Percentiles rank a stretch among this genome's conserved stretches.
These are phyloP conservation scores for Trichoderma afroharzianum DNA, from an alignment of 2,329 filamentous ascomycete species.

Conservation along the genomic window DNA sequence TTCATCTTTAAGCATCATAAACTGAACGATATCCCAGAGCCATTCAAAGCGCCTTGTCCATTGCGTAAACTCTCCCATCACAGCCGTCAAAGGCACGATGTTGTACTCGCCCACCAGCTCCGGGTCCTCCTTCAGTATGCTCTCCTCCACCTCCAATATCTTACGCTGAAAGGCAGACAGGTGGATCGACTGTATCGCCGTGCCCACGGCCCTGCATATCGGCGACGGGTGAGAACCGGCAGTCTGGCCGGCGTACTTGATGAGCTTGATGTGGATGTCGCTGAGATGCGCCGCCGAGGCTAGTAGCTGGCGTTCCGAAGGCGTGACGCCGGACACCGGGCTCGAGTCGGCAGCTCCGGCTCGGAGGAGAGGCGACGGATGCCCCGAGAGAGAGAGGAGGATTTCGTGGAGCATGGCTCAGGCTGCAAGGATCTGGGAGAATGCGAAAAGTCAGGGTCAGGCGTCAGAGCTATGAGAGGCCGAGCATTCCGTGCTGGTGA, in stretches of 20 bases:
- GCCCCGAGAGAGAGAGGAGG: constrained; percentile 90
- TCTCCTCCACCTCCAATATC: constrained; percentile 78
- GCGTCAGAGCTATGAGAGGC: background rate
- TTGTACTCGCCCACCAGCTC: constrained; percentile 84
- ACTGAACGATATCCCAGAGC: constrained; percentile 70
- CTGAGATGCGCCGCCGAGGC: constrained; percentile 73
- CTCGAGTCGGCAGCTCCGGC: constrained; percentile 44
- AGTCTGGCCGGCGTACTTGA: constrained; percentile 63
- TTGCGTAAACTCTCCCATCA: constrained; percentile 79
- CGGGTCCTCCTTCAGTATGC: constrained; percentile 72
- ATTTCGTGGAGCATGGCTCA: constrained; percentile 91
- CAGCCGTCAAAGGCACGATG: constrained; percentile 83
- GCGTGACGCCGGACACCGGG: constrained; percentile 56
- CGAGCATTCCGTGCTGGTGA: background rate
- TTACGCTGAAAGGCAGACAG: constrained; percentile 78
- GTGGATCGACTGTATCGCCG: constrained; percentile 70
- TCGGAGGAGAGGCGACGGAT: constrained; percentile 83
- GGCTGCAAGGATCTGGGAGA: background rate
- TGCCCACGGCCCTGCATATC: constrained; percentile 83
- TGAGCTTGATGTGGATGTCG: constrained; percentile 70
- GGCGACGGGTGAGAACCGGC: constrained; percentile 70
- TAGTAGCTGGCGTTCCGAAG: constrained; percentile 79
- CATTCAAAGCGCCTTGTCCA: constrained; percentile 85
- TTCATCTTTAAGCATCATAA: constrained; percentile 54
- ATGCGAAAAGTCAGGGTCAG: constrained; percentile 12